Evolutionary conservation across 192 early-diverging fungal species (phyloP).

Genomic region (Umbelopsis ramanniana): DNA sequence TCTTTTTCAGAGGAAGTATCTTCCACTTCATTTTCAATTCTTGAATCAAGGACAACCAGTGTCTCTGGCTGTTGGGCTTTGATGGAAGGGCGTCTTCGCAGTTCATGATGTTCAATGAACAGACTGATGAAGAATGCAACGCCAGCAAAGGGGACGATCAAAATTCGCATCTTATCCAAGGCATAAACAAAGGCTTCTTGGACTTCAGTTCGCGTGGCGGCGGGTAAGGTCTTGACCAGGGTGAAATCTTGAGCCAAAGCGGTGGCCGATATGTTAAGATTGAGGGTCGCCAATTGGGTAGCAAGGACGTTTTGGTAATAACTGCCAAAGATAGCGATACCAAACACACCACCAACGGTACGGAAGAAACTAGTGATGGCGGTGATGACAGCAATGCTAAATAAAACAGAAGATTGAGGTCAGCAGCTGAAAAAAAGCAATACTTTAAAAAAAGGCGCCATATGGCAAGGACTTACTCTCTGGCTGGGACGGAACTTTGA

Average conservation of each 20-base stretch:
- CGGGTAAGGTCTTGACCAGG: slow-evolving; percentile 19
- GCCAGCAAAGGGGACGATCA: slow-evolving; percentile 30
- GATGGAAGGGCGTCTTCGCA: not conserved
- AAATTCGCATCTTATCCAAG: slow-evolving; percentile 35
- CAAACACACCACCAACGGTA: slow-evolving; percentile 26
- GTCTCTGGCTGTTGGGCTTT: not conserved
- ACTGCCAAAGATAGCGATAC: slow-evolving; percentile 34
- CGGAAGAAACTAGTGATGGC: slow-evolving; percentile 26
- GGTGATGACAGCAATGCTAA: slow-evolving; percentile 22
- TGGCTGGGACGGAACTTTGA: slow-evolving; percentile 65
- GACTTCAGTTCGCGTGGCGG: slow-evolving; percentile 9
- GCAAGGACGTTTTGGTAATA: slow-evolving; percentile 49
- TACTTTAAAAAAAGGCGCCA: not conserved
- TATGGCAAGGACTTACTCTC: slow-evolving; percentile 33
- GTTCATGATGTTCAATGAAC: slow-evolving; percentile 12
- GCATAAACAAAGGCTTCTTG: slow-evolving; percentile 33
- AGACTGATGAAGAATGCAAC: slow-evolving; percentile 23
- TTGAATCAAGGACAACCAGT: not conserved
- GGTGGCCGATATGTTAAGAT: not conserved
- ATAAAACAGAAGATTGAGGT: not conserved
- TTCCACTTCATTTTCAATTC: not conserved
- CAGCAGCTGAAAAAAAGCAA: too few relatives aligned
- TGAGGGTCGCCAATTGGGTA: slow-evolving; percentile 8
- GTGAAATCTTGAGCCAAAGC: not conserved
- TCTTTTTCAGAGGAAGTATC: too few relatives aligned